A percentile compares a stretch with the other conserved stretches of the same genome.
phyloP scores from a whole-genome alignment of 2,329 filamentous ascomycete genomes.

The Phaeomoniella chlamydospora region DNA sequence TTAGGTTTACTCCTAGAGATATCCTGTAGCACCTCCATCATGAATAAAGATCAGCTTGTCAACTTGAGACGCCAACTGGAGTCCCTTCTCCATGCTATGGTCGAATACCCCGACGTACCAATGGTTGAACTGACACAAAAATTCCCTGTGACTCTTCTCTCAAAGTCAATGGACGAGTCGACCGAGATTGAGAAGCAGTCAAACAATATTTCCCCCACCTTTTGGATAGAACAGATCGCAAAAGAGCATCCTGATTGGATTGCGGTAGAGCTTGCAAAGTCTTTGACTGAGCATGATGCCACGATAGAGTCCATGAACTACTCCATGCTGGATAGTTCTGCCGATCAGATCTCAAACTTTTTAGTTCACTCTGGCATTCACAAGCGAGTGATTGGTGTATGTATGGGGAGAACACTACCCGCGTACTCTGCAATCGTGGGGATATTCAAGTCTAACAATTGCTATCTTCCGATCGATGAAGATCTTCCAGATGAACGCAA shows the following conservation, averaged over 20 bases:
- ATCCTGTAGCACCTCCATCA: background rate
- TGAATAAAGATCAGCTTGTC: background rate
- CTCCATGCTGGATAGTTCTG: background rate
- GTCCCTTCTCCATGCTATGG: background rate
- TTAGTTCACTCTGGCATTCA: slow-evolving; percentile 2
- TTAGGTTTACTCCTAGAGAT: background rate
- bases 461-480: background rate
- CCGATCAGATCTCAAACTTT: background rate
- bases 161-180: no score
- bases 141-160: no score
- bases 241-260: background rate
- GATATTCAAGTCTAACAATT: background rate
- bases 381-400: background rate
- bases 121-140: background rate
- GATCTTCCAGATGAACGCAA: background rate
- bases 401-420: background rate
- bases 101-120: background rate
- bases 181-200: no score
- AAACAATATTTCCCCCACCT: background rate
- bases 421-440: background rate
- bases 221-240: background rate
- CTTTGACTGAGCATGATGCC: background rate
- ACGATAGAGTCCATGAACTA: background rate
- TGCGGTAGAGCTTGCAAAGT: background rate
- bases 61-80: background rate